phyloP scores from a whole-genome alignment of 1,284 basidiomycete genomes.

The Macrocybe sp. region DNA sequence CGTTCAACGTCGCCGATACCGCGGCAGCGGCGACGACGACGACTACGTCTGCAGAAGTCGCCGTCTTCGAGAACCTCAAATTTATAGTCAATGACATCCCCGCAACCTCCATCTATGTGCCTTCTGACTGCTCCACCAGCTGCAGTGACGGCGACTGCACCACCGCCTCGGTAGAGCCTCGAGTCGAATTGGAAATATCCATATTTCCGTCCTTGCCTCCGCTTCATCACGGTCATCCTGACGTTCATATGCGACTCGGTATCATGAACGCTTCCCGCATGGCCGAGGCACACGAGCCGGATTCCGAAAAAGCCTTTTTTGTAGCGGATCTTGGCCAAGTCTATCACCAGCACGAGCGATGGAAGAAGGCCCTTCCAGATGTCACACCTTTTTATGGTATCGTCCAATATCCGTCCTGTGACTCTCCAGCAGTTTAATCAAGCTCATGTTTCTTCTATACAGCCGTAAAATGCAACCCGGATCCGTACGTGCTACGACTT shows the following conservation, averaged over 20 bases:
- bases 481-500: conserved; percentile 88
- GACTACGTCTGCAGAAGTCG: too few relatives aligned
- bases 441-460: conserved; percentile 14
- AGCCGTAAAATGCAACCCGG: conserved; percentile 98
- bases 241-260: conserved; percentile 67
- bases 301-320: conserved; percentile 94
- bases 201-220: conserved; percentile 64
- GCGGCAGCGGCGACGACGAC: too few relatives aligned
- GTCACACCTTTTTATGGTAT: conserved; percentile 91
- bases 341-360: conserved; percentile 83
- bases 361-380: conserved; percentile 77
- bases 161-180: conserved; percentile 13
- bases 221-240: conserved; percentile 61
- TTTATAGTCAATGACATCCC: too few relatives aligned
- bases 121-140: conserved; percentile 17
- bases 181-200: conserved; percentile 29
- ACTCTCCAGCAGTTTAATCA: conserved; percentile 10
- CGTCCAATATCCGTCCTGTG: conserved; percentile 20
- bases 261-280: conserved; percentile 59
- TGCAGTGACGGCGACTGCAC: too few relatives aligned
- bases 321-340: conserved; percentile 92
- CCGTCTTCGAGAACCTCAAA: too few relatives aligned
- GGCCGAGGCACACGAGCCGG: conserved; percentile 46
- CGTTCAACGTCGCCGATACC: conserved; percentile 9
- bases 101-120: conserved; percentile 19